These are phyloP conservation scores for Mycena vulgaris DNA, from an alignment of 768 basidiomycete genomes.

Conservation along the genomic window DNA sequence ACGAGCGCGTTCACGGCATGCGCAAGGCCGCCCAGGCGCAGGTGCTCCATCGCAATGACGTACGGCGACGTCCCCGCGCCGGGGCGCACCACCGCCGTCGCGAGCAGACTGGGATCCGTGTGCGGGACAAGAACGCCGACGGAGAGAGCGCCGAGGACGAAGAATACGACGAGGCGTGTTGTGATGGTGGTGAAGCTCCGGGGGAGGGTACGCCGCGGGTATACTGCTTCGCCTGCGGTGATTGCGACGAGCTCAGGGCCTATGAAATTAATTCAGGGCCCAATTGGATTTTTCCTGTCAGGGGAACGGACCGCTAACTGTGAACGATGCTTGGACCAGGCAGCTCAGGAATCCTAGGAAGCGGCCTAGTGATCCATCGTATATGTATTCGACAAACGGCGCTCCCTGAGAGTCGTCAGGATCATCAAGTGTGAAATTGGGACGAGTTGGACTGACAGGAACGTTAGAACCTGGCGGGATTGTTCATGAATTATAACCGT, in stretches of 20 bases:
- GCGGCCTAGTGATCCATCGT: slow-evolving; percentile 64
- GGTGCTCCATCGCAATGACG: slow-evolving; percentile 83
- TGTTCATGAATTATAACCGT: neutral
- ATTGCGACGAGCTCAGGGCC: slow-evolving; percentile 65
- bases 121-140: slow-evolving; percentile 86
- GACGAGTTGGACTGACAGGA: slow-evolving; percentile 15
- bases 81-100: slow-evolving; percentile 68
- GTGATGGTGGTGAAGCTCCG: slow-evolving; percentile 80
- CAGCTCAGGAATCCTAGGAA: slow-evolving; percentile 77
- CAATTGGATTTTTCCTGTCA: neutral
- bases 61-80: slow-evolving; percentile 82
- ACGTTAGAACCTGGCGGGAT: slow-evolving; percentile 54
- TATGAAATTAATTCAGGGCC: neutral
- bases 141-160: slow-evolving; percentile 78
- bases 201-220: slow-evolving; percentile 79
- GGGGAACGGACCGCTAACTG: slow-evolving; percentile 58
- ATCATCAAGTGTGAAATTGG: neutral
- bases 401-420: slow-evolving; percentile 47
- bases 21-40: slow-evolving; percentile 75
- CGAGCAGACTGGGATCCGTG: slow-evolving; percentile 72
- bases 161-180: slow-evolving; percentile 84
- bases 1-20: slow-evolving; percentile 82
- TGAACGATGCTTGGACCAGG: slow-evolving; percentile 72
- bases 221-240: slow-evolving; percentile 80
- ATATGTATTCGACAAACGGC: slow-evolving; percentile 72